These are phyloP conservation scores for Torulaspora maleeae DNA, from an alignment of 805 yeast genomes.

Conservation along the genomic window DNA sequence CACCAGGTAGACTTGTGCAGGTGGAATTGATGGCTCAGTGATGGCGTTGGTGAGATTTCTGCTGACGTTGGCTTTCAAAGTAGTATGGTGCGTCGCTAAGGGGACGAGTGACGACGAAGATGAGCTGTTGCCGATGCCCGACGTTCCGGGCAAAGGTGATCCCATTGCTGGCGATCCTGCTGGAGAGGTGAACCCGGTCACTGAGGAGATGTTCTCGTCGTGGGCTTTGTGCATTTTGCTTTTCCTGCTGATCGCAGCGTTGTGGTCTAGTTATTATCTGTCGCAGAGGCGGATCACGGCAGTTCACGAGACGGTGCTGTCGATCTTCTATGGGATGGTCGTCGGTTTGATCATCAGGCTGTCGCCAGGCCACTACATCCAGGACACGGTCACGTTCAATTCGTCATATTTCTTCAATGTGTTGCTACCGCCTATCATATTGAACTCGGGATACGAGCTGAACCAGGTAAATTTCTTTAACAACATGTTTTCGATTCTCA, in stretches of 20 bases:
- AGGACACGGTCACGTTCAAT: conserved; percentile 93
- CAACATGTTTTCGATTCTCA: conserved; percentile 83
- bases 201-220: conserved; percentile 92
- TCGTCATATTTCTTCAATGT: conserved; percentile 92
- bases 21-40: not conserved
- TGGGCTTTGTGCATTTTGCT: conserved; percentile 94
- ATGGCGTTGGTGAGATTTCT: conserved; percentile 13
- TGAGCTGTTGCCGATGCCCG: conserved; percentile 37
- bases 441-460: conserved; percentile 93
- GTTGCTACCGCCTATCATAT: conserved; percentile 89
- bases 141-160: conserved; percentile 28
- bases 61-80: conserved; percentile 14
- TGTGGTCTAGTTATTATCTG: conserved; percentile 91
- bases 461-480: conserved; percentile 94
- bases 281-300: conserved; percentile 90
- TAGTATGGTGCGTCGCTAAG: conserved; percentile 15
- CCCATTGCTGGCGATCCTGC: conserved; percentile 51
- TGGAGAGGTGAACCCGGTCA: conserved; percentile 70
- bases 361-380: conserved; percentile 94
- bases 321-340: conserved; percentile 94
- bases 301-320: conserved; percentile 94
- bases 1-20: not conserved
- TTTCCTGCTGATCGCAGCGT: conserved; percentile 73
- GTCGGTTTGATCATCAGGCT: conserved; percentile 88
- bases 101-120: conserved; percentile 30